Conservation (phyloP, 2,329 filamentous ascomycete genomes). For the Thermochaetoides dissita region DNA sequence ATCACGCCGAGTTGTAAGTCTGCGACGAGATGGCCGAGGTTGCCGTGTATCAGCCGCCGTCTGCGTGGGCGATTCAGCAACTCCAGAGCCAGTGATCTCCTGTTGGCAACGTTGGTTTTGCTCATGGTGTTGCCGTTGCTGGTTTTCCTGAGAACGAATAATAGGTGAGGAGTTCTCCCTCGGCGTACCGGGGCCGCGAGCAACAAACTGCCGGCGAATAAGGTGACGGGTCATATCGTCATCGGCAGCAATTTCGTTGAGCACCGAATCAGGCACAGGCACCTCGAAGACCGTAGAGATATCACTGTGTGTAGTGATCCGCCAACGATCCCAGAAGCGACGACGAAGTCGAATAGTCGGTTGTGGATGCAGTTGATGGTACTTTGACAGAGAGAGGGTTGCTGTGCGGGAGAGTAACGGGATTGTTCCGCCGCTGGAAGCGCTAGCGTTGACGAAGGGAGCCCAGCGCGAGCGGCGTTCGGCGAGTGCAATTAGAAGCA, state of each 20-base stretch:
- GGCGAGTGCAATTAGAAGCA: conserved; percentile 55
- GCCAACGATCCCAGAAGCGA: conserved; percentile 53
- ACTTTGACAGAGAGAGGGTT: too few relatives aligned
- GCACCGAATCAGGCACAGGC: conserved; percentile 48
- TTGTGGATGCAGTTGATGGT: conserved; percentile 7
- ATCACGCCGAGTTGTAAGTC: conserved; percentile 32
- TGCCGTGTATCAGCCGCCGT: not conserved
- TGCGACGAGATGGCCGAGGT: conserved; percentile 11
- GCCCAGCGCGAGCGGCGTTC: conserved; percentile 59
- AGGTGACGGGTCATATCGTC: conserved; percentile 45
- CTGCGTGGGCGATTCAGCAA: too few relatives aligned
- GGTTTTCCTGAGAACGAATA: conserved; percentile 7
- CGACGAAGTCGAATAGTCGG: conserved; percentile 2
- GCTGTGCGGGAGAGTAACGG: too few relatives aligned
- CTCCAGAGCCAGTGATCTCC: too few relatives aligned
- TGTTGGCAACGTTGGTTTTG: conserved; percentile 5
- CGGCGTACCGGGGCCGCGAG: conserved; percentile 16
- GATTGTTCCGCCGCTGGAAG: too few relatives aligned
- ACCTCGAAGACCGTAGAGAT: conserved; percentile 60
- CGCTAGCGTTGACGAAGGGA: too few relatives aligned
- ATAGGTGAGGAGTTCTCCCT: conserved; percentile 17
- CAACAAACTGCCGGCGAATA: conserved; percentile 40
- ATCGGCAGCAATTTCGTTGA: conserved; percentile 43
- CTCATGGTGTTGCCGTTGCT: conserved; percentile 7
- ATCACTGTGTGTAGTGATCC: conserved; percentile 57